Evolutionary conservation across 2,329 filamentous ascomycete species (phyloP).

Genomic region (Nigrograna mackinnonii): DNA sequence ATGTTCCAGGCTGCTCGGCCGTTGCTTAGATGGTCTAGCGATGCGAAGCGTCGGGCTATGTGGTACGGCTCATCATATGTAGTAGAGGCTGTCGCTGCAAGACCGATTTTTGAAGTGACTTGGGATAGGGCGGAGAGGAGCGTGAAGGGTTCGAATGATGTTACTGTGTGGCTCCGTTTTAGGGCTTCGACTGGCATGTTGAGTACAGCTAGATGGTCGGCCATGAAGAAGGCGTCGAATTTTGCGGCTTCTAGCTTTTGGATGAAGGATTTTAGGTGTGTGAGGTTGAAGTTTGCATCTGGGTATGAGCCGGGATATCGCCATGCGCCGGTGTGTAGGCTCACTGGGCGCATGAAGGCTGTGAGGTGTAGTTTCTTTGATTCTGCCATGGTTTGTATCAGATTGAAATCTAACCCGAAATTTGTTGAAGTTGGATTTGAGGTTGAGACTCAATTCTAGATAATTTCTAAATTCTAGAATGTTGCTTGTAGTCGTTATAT

Average conservation of each 20-base stretch:
- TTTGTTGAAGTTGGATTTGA: no score
- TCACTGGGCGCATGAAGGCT: slow-evolving; percentile 63
- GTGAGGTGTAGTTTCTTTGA: slow-evolving; percentile 49
- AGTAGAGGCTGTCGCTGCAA: slow-evolving; percentile 58
- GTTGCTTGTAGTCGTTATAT: no score
- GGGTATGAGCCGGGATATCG: slow-evolving; percentile 58
- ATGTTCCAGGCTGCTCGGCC: slow-evolving; percentile 60
- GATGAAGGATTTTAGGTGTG: slow-evolving; percentile 57
- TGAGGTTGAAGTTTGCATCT: slow-evolving; percentile 62
- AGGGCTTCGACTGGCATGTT: slow-evolving; percentile 62
- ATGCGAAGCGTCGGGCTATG: slow-evolving; percentile 58
- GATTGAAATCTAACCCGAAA: no score
- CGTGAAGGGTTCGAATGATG: slow-evolving; percentile 61
- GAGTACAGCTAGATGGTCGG: slow-evolving; percentile 57
- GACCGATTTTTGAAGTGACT: slow-evolving; percentile 55
- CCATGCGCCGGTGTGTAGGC: slow-evolving; percentile 61
- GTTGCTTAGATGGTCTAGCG: slow-evolving; percentile 55
- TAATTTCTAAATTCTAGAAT: no score
- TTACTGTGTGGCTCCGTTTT: slow-evolving; percentile 61
- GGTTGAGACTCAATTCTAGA: no score
- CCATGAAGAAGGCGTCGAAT: slow-evolving; percentile 62
- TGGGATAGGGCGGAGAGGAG: slow-evolving; percentile 54
- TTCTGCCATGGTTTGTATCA: slow-evolving; percentile 2
- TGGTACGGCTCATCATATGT: slow-evolving; percentile 61
- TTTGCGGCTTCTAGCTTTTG: slow-evolving; percentile 58